Percentiles rank a stretch among this genome's conserved stretches.
Conservation (phyloP, 192 early-diverging fungal genomes). For the Backusella sp. region DNA sequence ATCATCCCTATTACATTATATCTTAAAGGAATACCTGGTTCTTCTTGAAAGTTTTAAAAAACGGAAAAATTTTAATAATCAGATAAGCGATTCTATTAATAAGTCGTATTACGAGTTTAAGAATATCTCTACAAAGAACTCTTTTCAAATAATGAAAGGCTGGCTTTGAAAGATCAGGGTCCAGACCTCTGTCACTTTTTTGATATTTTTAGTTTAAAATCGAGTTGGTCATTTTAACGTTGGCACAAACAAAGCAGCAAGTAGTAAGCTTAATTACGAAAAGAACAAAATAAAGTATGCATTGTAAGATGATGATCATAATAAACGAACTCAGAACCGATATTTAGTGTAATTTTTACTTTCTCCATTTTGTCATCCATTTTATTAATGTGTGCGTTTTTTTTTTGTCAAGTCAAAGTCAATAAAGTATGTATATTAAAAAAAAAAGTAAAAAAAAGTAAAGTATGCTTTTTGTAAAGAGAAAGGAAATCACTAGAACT, state of each 20-base stretch:
- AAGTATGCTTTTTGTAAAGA: conserved; percentile 8
- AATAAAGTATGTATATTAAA: neutral
- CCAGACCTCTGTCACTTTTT: neutral
- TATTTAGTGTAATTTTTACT: neutral
- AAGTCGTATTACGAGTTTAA: neutral
- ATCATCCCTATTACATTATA: neutral
- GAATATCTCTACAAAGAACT: no score
- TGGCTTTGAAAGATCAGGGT: neutral
- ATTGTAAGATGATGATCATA: neutral
- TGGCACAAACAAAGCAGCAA: neutral
- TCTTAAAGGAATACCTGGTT: neutral
- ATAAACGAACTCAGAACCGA: neutral
- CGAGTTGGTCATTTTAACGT: neutral
- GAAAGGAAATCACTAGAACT: conserved; percentile 54
- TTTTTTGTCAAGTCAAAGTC: neutral
- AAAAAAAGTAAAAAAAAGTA: neutral
- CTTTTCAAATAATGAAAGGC: neutral
- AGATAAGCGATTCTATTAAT: neutral
- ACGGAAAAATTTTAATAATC: neutral
- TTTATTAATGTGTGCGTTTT: neutral
- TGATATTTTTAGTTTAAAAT: neutral
- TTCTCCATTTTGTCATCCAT: neutral
- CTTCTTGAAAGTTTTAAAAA: neutral
- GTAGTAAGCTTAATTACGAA: neutral
- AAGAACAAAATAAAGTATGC: neutral